Evolutionary conservation across 116 monocot species (phyloP), one percentile per base, ranked within the genome.

Genomic region (Thalassia testudinum): DNA sequence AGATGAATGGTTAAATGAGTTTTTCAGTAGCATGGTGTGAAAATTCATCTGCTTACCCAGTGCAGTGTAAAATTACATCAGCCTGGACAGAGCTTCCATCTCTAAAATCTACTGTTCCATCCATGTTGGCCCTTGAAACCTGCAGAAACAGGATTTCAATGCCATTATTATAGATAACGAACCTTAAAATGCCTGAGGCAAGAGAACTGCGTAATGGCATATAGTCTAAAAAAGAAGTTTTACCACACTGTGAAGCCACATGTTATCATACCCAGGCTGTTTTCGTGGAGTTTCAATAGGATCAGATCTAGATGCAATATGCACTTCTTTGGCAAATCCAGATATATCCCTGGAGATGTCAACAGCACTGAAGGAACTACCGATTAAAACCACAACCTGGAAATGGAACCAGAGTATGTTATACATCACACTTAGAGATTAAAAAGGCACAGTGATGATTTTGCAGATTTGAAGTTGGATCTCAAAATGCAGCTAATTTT

Each of bases 11-110:
- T n/a, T n/a, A n/a, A n/a, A n/a, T n/a, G n/a, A n/a, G n/a, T n/a
- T n/a, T n/a, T n/a, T n/a, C n/a, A n/a, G n/a, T n/a, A n/a, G n/a
- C n/a, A n/a, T n/a, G n/a, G n/a, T n/a, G n/a, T 34, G 30, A 5
- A 34, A 34, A 5, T 34, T 10, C 10, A 45, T 20, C 19, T n/a
- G 22, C 62, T 52, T 76, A 87, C 87, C 87, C 87, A 15, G 87
- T 88, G 62, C 87, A 88, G 54, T 88, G 73, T 12, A 88, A 20
- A 55, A 88, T 79, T 3, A 66, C 49, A 62, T 79, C 82, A n/a
- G 55, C 82, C 21, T 26, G 27, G 0, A 79, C 8, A 1, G 60
- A 64, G 12, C 49, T 60, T 47, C 82, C 82, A 57, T 77, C 83
- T 21, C 53, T 45, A 26, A 88, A 88, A 15, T 34, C 42, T 10